Evolutionary conservation across 768 basidiomycete genomes (phyloP).

Genomic region (Pulveroboletus sp.): DNA sequence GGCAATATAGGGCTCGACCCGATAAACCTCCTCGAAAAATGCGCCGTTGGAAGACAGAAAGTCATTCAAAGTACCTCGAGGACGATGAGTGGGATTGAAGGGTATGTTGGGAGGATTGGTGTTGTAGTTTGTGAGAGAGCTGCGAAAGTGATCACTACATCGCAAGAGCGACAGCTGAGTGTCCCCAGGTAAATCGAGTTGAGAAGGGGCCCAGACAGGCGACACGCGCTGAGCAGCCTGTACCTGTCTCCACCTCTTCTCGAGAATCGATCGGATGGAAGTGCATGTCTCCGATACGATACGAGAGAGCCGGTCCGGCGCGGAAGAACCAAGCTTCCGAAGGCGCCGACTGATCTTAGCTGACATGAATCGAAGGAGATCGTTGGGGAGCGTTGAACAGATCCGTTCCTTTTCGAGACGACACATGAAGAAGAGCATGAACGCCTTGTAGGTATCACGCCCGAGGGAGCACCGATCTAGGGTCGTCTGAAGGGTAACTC

Average conservation of each 20-base stretch:
- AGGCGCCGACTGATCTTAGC: constrained; percentile 37
- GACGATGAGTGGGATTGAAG: constrained; percentile 5
- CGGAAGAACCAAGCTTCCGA: constrained; percentile 31
- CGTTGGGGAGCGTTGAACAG: constrained; percentile 18
- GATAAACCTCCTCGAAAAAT: constrained; percentile 10
- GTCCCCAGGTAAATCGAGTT: constrained; percentile 29
- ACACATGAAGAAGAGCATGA: constrained; percentile 32
- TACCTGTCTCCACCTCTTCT: constrained; percentile 35
- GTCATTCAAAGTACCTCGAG: constrained; percentile 12
- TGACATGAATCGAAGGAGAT: constrained; percentile 36
- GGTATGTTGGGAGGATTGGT: neutral
- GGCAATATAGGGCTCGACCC: constrained; percentile 11
- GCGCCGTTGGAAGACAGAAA: constrained; percentile 13
- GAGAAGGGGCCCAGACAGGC: constrained; percentile 28
- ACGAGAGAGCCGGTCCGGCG: constrained; percentile 15
- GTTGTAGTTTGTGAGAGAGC: constrained; percentile 8
- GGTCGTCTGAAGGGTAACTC: constrained; percentile 43
- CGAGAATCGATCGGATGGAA: constrained; percentile 20
- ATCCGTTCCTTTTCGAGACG: constrained; percentile 8
- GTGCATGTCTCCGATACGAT: constrained; percentile 7
- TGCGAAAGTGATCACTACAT: constrained; percentile 28
- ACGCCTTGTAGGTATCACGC: constrained; percentile 28
- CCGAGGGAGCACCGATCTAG: constrained; percentile 17
- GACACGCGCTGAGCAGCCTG: constrained; percentile 26
- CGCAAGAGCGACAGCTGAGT: constrained; percentile 31